phyloP scores from a whole-genome alignment of 1,284 basidiomycete genomes.

The Cutaneotrichosporon spelunceum region DNA sequence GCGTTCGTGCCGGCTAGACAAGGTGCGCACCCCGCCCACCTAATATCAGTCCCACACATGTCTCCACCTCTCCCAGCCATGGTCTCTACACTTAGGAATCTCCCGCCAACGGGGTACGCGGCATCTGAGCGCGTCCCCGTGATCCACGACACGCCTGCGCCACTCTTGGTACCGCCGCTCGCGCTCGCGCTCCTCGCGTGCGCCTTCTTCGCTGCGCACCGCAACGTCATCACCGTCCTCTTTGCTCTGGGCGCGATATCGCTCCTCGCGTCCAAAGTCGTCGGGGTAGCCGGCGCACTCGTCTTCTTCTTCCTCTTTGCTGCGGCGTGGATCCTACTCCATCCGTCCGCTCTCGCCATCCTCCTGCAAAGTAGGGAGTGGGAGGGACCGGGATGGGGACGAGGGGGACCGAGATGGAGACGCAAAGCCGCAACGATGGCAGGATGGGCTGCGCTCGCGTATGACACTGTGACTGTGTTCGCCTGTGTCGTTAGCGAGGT shows the following conservation, averaged over 20 bases:
- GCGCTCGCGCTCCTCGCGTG: neutral
- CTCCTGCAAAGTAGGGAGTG: neutral
- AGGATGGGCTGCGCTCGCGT: neutral
- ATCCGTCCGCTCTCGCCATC: neutral
- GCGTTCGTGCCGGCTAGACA: too few relatives aligned
- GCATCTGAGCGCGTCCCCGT: too few relatives aligned
- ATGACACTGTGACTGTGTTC: neutral
- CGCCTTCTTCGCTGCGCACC: neutral
- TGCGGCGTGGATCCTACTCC: neutral
- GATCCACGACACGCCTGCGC: too few relatives aligned
- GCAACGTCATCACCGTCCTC: neutral
- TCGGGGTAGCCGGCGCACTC: neutral
- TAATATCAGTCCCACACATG: too few relatives aligned
- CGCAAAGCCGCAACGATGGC: neutral
- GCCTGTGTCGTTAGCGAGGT: neutral
- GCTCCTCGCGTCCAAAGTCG: neutral
- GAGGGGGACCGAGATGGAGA: neutral
- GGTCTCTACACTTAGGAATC: too few relatives aligned
- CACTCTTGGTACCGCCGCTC: too few relatives aligned
- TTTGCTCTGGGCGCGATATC: neutral
- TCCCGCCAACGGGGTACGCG: too few relatives aligned
- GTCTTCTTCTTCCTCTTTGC: neutral
- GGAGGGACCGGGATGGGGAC: too few relatives aligned
- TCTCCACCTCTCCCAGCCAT: too few relatives aligned
- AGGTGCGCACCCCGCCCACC: too few relatives aligned